Base-by-base conservation (phyloP, 2,329 filamentous ascomycete species). In the Plectosphaerella plurivora region DNA sequence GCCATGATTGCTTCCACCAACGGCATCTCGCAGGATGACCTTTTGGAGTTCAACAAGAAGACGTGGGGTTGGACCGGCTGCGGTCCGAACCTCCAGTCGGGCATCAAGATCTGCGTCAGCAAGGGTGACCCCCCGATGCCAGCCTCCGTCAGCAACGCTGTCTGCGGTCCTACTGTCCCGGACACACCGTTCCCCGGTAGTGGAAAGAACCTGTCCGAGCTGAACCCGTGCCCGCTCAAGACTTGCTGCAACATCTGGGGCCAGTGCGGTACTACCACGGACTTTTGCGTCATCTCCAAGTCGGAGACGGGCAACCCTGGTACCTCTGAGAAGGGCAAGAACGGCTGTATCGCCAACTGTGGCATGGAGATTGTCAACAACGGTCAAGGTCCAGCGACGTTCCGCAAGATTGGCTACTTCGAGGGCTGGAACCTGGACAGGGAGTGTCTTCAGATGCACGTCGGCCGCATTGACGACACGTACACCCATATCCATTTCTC, bases 181-280 rank as follows among this genome's bases (percentile, higher is more conserved):
- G 22, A 36, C 15, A 28, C 45, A 3, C 16, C 10, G 3, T 10
- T 22, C 15, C 45, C 45, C 12, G 22, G 9, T 4, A 20, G 22
- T 12, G 33, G 24, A 14, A 10, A 47, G 45, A 28, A 47, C 5
- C 12, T 47, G 24, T 12, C 24, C 24, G 45, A 47, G 15, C 24
- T 47, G 45, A 47, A 47, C 33, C 45, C 45, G 4, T 47, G 45
- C 15, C 45, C 45, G 3, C 45, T 47, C 15, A 28, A 47, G 12
- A 22, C 22, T 3, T 47, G 45, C 22, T 47, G 45, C 24, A 47
- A 47, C 45, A 36, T 47, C 42, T 74, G 71, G 63, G 76, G 75
- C 1, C 65, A 73, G 47, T 79, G 76, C 24, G 76, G 75, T 5
- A 67, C 66, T 1, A 74, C 72, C 0, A 56, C 57, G 1, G 73